Base-by-base conservation (phyloP, 108 stramenopile genomes). In the Phaeodactylum tricornutum region DNA sequence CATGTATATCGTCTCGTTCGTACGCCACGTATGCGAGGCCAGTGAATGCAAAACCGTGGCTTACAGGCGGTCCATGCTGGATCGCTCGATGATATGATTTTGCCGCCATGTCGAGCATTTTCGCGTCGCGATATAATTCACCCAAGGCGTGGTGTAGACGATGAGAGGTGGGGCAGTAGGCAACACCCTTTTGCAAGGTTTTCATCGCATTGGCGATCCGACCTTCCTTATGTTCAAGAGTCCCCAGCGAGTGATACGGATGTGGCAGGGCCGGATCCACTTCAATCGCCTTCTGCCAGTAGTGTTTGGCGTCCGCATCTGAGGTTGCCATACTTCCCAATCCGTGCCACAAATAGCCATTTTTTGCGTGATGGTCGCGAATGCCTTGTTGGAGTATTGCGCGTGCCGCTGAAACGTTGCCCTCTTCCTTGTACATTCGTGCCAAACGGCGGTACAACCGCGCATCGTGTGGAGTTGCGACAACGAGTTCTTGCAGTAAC, bases 111-210 rank as follows among this genome's bases (percentile, higher is more conserved):
- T 77, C 69, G 7, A 77, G 40, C 67, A 76, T 52, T 29, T 79
- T 72, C n/a, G 82, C 82, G 36, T 79, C 80, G 9, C 81, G 61
- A 49, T 81, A 84, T 1, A 88, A 28, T 62, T 81, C 82, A 12
- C 87, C 87, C 21, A 81, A 51, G 2, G 87, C 87, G 57, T 88
- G 87, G 61, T 79, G 69, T 39, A 88, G 42, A 49, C 82, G 68
- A 69, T 88, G 87, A 40, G 81, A 82, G 14, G 59, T 52, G 2
- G 81, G 82, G 47, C 74, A 74, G 40, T 69, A 53, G 41, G 67
- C 48, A 16, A 88, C 29, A 1, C 87, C 87, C 28, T 52, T 38
- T 39, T 81, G 67, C 21, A 88, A 46, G 16, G 81, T 67, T 27
- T 70, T 58, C 57, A 74, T 68, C 41, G 87, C 82, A 20, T 34